Evolutionary conservation across 2,329 filamentous ascomycete species (phyloP), one percentile per base, ranked within the genome.

Genomic region (Venturiaceae sp.): DNA sequence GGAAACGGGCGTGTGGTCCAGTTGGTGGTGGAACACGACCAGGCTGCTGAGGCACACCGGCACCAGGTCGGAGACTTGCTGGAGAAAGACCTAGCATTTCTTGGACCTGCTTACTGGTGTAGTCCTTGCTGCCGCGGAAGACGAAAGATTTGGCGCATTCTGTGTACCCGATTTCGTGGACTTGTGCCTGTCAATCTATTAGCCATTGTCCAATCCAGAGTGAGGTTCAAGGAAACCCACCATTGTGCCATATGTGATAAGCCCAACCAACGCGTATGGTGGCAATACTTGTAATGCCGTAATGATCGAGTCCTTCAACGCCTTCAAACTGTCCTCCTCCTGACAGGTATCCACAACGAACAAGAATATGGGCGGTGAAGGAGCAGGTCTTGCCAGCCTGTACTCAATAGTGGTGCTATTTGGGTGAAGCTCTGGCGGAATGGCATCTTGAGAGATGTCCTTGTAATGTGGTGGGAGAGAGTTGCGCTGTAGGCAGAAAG

Each of bases 101-200:
- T 73, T 97, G 92, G n/a, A 99, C 91, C 71, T 97, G 92, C 77
- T 97, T 97, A 57, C 92, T 89, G n/a, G 86, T 82, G 73, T 99
- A 99, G 68, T 99, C 94, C 78, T 97, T 99, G 79, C 86, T 96
- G 39, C 94, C 94, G 59, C 92, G 85, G 81, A 99, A 99, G 44
- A 99, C 94, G 68, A 96, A 99, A 5, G 92, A 96, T 75, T 97
- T 99, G 64, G 94, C 90, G 74, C 94, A 99, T 74, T 97, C 94
- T 58, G 89, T 92, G 71, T 99, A 99, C 58, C 94, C 94, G 65
- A 99, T 90, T 75, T 99, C 94, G 71, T 99, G 94, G 19, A 99
- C 90, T 83, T 96, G 92, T 33, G 90, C 44, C 44, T 50, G 19
- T 16, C 60, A 69, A 67, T 55, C n/a, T 46, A 14, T 53, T 37